phyloP scores from a whole-genome alignment of 257 asterid species.

The Solanum ossicruentum region DNA sequence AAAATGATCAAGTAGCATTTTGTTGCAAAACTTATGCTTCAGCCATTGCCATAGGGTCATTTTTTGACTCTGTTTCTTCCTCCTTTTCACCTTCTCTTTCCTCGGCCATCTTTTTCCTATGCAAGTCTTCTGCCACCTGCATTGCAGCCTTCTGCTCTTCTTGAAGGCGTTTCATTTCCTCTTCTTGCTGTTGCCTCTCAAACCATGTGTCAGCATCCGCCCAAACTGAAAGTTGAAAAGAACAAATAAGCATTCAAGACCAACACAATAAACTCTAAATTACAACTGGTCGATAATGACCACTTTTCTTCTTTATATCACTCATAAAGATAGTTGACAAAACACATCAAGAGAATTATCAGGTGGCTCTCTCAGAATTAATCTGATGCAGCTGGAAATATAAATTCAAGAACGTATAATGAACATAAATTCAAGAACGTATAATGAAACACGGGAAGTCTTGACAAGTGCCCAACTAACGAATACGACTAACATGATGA shows the following conservation, averaged over 20 bases:
- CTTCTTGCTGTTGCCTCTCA: slow-evolving; percentile 87
- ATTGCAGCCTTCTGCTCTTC: slow-evolving; percentile 71
- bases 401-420: background rate
- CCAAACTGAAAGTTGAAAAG: slow-evolving; percentile 46
- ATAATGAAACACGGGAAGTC: background rate
- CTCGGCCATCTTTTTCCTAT: slow-evolving; percentile 77
- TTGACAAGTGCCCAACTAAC: background rate
- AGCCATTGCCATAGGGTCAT: slow-evolving; percentile 66
- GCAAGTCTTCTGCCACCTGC: slow-evolving; percentile 73
- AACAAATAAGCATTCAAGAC: background rate
- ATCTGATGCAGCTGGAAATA: background rate
- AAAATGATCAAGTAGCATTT: slow-evolving; percentile 17
- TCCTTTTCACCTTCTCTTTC: slow-evolving; percentile 85
- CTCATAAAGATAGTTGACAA: background rate
- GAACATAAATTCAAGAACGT: background rate
- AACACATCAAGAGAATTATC: background rate
- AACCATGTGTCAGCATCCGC: slow-evolving; percentile 98
- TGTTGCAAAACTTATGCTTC: slow-evolving; percentile 67
- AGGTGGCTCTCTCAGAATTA: background rate
- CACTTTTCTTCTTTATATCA: background rate
- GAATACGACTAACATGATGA: background rate
- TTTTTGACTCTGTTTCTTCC: slow-evolving; percentile 21
- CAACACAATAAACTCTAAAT: background rate
- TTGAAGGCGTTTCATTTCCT: slow-evolving; percentile 77
- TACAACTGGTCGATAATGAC: background rate